Base-by-base conservation (phyloP, 768 basidiomycete species). In the Kwoniella heveanensis region DNA sequence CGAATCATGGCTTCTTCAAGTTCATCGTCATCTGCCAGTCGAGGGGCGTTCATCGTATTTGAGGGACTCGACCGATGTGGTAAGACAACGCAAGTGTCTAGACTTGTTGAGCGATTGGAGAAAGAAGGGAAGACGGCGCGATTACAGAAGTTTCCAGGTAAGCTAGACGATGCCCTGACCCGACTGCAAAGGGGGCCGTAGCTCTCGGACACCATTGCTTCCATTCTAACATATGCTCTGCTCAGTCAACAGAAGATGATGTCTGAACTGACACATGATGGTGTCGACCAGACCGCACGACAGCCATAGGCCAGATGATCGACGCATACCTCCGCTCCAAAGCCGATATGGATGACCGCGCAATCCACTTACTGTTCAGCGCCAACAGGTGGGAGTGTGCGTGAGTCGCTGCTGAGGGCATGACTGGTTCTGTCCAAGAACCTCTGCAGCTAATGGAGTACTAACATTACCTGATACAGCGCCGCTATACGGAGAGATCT, bases 371-470 rank as follows among this genome's bases (percentile, higher is more conserved):
- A 2, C 85, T 99, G 60, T 98, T 99, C 83, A 88, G 92, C 48
- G 96, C 94, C 1, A 99, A 99, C 77, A 85, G 95, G 36, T 98
- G 96, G 96, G 94, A 98, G 77, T 85, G 89, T 66, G 88, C 89
- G 91, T 95, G 62, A 72, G 83, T n/a, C n/a, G n/a, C n/a, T n/a
- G n/a, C n/a, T n/a, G n/a, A n/a, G n/a, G n/a, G n/a, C n/a, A n/a
- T n/a, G n/a, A n/a, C n/a, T n/a, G n/a, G n/a, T n/a, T n/a, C n/a
- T n/a, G n/a, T n/a, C n/a, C n/a, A n/a, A n/a, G n/a, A n/a, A n/a
- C n/a, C n/a, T n/a, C n/a, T n/a, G n/a, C n/a, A n/a, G n/a, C n/a
- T n/a, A n/a, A n/a, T n/a, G n/a, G n/a, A n/a, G n/a, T n/a, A n/a
- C n/a, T n/a, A n/a, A n/a, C n/a, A n/a, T n/a, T n/a, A n/a, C n/a